phyloP scores from a whole-genome alignment of 2,329 filamentous ascomycete species.

The Colletotrichum nymphaeae region DNA sequence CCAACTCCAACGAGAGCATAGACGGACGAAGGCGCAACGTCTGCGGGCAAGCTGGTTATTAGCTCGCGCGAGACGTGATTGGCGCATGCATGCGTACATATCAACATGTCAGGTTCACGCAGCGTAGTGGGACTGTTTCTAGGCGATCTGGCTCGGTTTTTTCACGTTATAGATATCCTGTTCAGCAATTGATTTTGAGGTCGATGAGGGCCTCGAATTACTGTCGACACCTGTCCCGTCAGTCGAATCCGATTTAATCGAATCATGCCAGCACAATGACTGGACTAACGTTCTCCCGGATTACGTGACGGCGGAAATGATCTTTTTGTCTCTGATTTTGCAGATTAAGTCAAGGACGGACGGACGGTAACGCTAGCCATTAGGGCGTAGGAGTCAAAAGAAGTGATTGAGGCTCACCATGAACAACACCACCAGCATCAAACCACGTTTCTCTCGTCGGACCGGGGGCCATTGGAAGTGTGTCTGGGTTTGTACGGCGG shows the following conservation, averaged over 20 bases:
- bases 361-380: background rate
- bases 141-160: conserved; percentile 34
- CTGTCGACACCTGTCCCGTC: background rate
- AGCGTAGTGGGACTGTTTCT: conserved; percentile 24
- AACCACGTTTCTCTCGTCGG: background rate
- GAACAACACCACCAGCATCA: background rate
- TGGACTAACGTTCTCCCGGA: background rate
- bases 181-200: conserved; percentile 34
- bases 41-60: background rate
- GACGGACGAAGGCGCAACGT: conserved; percentile 18
- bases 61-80: conserved; percentile 18
- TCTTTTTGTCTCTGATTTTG: background rate
- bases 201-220: conserved; percentile 10
- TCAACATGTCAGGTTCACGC: conserved; percentile 19
- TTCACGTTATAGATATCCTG: conserved; percentile 35
- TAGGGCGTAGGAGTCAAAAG: background rate
- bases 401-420: background rate
- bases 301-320: background rate
- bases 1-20: background rate
- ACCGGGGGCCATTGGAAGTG: background rate
- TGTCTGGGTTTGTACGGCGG: background rate
- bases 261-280: background rate
- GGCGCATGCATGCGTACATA: conserved; percentile 29
- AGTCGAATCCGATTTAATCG: background rate
- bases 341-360: background rate